Evolutionary conservation across 345 rosid genomes (phyloP).

Genomic region (Rhizophora apiculata): DNA sequence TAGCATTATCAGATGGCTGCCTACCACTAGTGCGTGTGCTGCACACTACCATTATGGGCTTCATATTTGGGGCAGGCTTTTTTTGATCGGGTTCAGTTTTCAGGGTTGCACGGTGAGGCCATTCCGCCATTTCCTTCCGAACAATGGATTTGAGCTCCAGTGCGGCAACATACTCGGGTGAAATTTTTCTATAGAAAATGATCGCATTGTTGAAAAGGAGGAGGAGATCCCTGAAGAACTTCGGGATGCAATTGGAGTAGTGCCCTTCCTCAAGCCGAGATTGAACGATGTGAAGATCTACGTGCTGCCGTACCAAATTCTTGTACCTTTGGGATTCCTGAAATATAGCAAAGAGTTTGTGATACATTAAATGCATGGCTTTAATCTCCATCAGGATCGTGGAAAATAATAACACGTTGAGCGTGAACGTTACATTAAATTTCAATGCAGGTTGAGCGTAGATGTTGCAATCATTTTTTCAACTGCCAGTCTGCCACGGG

Average conservation of each 20-base stretch:
- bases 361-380: too few relatives aligned
- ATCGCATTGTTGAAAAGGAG: constrained; percentile 57
- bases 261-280: constrained; percentile 43
- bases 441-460: too few relatives aligned
- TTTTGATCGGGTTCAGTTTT: constrained; percentile 20
- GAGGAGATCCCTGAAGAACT: constrained; percentile 54
- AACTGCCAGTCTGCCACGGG: too few relatives aligned
- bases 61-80: constrained; percentile 4
- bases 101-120: constrained; percentile 2
- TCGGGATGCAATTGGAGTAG: constrained; percentile 40
- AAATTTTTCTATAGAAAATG: constrained; percentile 37
- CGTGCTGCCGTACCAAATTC: constrained; percentile 47
- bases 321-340: constrained; percentile 52
- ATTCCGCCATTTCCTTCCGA: constrained; percentile 39
- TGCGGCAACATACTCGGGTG: constrained; percentile 46
- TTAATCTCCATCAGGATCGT: too few relatives aligned
- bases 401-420: too few relatives aligned
- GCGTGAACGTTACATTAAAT: too few relatives aligned
- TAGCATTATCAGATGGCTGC: constrained; percentile 17
- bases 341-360: not conserved
- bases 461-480: too few relatives aligned
- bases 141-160: constrained; percentile 44
- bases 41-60: constrained; percentile 30
- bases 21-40: constrained; percentile 26
- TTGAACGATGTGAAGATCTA: constrained; percentile 48